These are phyloP conservation scores for Ostreobium quekettii DNA, from an alignment of 139 green algal species.

Conservation along the genomic window DNA sequence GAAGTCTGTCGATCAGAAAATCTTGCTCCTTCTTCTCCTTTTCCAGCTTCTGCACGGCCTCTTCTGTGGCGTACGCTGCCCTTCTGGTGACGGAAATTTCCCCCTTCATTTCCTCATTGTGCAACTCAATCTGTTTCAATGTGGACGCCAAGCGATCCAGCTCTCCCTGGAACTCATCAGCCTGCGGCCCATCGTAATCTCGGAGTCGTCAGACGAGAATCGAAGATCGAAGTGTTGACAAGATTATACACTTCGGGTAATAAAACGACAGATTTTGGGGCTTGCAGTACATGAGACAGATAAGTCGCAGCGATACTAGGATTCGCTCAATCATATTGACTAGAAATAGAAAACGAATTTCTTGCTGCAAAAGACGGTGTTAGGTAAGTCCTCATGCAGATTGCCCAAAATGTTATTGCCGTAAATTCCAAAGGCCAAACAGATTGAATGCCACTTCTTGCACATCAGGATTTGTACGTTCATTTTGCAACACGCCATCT, in stretches of 20 bases:
- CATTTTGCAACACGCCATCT: too few species aligned
- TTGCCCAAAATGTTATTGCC: too few species aligned
- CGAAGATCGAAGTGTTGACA: too few species aligned
- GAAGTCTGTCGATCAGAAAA: conserved; percentile 57
- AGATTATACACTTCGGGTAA: too few species aligned
- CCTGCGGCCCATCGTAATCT: conserved; percentile 20
- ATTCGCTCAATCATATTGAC: neutral
- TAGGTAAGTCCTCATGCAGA: too few species aligned
- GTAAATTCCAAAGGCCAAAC: too few species aligned
- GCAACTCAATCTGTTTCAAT: conserved; percentile 56
- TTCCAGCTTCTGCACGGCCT: conserved; percentile 58
- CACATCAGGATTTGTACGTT: too few species aligned
- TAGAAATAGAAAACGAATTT: neutral
- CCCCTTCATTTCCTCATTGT: conserved; percentile 55
- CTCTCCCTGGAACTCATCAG: conserved; percentile 63
- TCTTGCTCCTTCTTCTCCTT: conserved; percentile 81
- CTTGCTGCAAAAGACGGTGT: too few species aligned
- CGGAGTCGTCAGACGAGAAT: neutral
- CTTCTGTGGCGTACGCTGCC: conserved; percentile 71
- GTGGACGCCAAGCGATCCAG: conserved; percentile 58
- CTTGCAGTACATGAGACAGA: too few species aligned
- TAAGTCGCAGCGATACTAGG: neutral
- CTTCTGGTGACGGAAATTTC: conserved; percentile 78
- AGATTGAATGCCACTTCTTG: too few species aligned
- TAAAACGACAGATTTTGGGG: too few species aligned